These are phyloP conservation scores for Juglanconis juglandina DNA, from an alignment of 2,329 filamentous ascomycete species.

Conservation along the genomic window DNA sequence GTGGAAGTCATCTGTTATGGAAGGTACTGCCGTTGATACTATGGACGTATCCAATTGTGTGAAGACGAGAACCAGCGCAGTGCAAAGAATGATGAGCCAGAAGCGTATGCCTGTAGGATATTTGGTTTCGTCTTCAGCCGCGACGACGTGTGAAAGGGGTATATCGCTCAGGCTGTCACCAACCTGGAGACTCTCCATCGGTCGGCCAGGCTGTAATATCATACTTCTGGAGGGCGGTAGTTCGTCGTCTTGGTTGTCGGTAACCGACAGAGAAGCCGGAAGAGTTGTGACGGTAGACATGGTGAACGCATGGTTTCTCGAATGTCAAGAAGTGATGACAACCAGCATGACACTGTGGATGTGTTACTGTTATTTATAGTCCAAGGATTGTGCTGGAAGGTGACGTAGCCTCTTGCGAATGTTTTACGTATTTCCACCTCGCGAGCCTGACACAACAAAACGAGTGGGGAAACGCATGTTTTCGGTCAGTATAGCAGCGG, in stretches of 20 bases:
- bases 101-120: slow-evolving; percentile 15
- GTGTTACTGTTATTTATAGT: too few relatives aligned
- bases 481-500: too few relatives aligned
- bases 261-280: not conserved
- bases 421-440: too few relatives aligned
- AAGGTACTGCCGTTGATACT: slow-evolving; percentile 13
- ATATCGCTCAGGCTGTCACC: not conserved
- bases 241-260: not conserved
- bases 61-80: slow-evolving; percentile 10
- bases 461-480: too few relatives aligned
- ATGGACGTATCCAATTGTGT: slow-evolving; percentile 12
- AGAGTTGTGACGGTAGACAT: not conserved
- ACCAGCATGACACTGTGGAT: too few relatives aligned
- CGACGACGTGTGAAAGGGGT: not conserved
- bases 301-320: not conserved
- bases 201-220: not conserved
- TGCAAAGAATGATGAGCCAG: slow-evolving; percentile 13
- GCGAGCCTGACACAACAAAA: too few relatives aligned
- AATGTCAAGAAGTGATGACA: too few relatives aligned
- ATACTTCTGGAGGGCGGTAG: not conserved
- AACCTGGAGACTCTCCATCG: not conserved
- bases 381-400: too few relatives aligned
- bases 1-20: slow-evolving; percentile 17
- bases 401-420: too few relatives aligned
- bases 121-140: slow-evolving; percentile 7